These are phyloP conservation scores for Diplocarpon rosae DNA, from an alignment of 2,329 filamentous ascomycete genomes.

Conservation along the genomic window DNA sequence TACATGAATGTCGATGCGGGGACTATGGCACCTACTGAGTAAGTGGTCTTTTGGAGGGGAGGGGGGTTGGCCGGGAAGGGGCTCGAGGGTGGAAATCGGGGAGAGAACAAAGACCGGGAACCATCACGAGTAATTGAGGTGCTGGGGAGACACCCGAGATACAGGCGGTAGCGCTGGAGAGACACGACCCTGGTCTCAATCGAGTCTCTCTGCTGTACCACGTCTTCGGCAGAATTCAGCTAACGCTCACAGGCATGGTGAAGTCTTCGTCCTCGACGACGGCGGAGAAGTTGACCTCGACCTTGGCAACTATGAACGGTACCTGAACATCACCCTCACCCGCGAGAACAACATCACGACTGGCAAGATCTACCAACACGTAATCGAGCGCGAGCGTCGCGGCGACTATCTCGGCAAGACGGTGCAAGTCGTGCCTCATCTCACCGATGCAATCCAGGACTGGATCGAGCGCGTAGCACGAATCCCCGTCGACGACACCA, in stretches of 20 bases:
- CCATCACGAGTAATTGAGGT: neutral
- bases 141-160: too few species aligned
- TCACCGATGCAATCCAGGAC: constrained; percentile 84
- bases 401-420: constrained; percentile 76
- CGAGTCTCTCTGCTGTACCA: too few species aligned
- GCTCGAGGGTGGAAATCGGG: neutral
- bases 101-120: neutral
- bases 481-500: constrained; percentile 77
- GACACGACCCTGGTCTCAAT: too few species aligned
- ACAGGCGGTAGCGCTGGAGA: too few species aligned
- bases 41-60: constrained; percentile 20
- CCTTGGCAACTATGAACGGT: constrained; percentile 68
- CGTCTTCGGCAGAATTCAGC: too few species aligned
- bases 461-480: constrained; percentile 82
- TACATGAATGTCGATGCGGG: constrained; percentile 72
- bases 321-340: constrained; percentile 70
- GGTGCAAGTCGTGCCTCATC: constrained; percentile 83
- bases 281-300: constrained; percentile 69
- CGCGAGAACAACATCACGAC: constrained; percentile 94
- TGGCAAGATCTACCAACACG: constrained; percentile 87
- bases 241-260: constrained; percentile 63
- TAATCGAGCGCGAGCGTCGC: constrained; percentile 52
- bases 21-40: constrained; percentile 53
- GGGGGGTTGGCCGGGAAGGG: neutral
- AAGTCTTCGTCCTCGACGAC: constrained; percentile 79